Evolutionary conservation across 2,329 filamentous ascomycete species (phyloP).

Genomic region (Colletotrichum sp.): DNA sequence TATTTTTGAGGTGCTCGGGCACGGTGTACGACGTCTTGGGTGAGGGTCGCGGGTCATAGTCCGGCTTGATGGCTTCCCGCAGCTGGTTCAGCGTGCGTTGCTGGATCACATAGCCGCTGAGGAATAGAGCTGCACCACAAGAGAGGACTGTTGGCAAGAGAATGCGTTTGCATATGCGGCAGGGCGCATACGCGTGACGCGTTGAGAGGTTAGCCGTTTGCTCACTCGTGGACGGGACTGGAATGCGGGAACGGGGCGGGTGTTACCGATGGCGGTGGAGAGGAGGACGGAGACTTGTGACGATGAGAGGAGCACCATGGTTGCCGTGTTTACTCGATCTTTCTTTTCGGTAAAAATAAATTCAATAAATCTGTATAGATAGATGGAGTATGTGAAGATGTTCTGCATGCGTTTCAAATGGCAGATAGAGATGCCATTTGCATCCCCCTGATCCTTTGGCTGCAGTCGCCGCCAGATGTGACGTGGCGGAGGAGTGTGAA

Average conservation of each 20-base stretch:
- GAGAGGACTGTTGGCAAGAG: constrained; percentile 61
- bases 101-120: constrained; percentile 87
- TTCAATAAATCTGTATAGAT: not conserved
- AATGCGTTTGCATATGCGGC: not conserved
- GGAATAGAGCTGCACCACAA: constrained; percentile 83
- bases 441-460: not conserved
- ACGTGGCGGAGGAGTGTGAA: not conserved
- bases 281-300: constrained; percentile 73
- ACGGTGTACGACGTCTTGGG: constrained; percentile 50
- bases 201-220: not conserved
- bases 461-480: not conserved
- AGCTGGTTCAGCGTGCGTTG: constrained; percentile 83
- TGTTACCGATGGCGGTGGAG: constrained; percentile 67
- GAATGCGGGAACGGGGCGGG: constrained; percentile 11
- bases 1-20: constrained; percentile 53
- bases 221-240: not conserved
- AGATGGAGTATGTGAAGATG: not conserved
- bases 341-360: not conserved
- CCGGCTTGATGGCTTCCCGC: constrained; percentile 71
- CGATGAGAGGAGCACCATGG: constrained; percentile 65
- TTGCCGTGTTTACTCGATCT: not conserved
- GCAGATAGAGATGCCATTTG: not conserved
- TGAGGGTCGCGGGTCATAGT: constrained; percentile 42
- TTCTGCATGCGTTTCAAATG: not conserved
- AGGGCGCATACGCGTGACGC: constrained; percentile 1